Evolutionary conservation across 225 moss, liverwort and hornwort genomes (phyloP), one percentile per base, ranked within the genome.

Genomic region (Physcomitrium patens): DNA sequence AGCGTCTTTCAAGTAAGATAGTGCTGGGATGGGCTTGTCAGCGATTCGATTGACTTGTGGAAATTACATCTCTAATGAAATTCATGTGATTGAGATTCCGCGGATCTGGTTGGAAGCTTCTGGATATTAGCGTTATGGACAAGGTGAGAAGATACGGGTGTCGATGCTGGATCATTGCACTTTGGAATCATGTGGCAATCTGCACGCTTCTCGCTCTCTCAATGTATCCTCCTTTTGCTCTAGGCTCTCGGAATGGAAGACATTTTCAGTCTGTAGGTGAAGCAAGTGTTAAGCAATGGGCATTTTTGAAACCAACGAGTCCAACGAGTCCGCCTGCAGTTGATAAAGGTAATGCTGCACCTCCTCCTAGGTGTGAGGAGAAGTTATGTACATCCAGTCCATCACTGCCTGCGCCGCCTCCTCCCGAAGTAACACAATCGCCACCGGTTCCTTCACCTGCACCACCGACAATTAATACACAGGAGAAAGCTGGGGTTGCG

Each of bases 401-500:
- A 18, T 0, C 53, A 54, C 18, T 11, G 53, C 53, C 53, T 54
- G 53, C n/a, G 53, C 53, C 53, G 1, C n/a, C 53, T 6, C 18
- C 53, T 9, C 54, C 44, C 14, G 26, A 28, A 12, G 44, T 23
- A 45, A 64, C 74, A 42, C 65, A 54, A 18, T 5, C 54, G 55
- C 53, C 64, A 16, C 61, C 61, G 31, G 31, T 37, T 37, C 31
- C 31, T 18, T 5, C 10, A 3, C 24, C 44, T 15, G 23, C 15
- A 22, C 56, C 66, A 50, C 31, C 41, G 17, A 1, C 42, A 8
- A 26, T 41, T 22, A 73, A 79, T 17, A 44, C 43, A 20, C 73
- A 61, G 1, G 79, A 80, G 65, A 70, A 57, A 19, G 69, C 75
- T 12, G 75, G 80, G 57, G 3, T 80, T 42, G 64, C 65, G 48